Base-by-base conservation (phyloP, 768 basidiomycete species). In the Piloderma croceum region DNA sequence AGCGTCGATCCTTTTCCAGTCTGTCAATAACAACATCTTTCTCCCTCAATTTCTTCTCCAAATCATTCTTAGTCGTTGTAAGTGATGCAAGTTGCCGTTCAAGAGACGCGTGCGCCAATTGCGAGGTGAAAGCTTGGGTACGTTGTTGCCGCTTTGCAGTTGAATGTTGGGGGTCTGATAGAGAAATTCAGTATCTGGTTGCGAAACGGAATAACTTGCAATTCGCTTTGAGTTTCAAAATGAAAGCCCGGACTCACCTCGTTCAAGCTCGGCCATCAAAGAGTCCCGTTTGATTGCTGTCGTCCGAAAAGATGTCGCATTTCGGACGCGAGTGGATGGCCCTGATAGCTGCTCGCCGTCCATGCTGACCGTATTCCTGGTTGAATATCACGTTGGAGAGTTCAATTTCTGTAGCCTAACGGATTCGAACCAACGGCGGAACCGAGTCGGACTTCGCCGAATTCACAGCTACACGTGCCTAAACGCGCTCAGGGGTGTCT, bases 1-100 rank as follows among this genome's bases (percentile, higher is more conserved):
- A 86, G 13, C 82, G 64, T 25, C 85, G 64, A 52, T 90, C 87
- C 13, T 73, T 64, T 51, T 88, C 83, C 7, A 90, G 67, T 32
- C 77, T 63, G 31, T 84, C 83, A 20, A 89, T 71, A 18, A 63
- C 56, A 1, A 69, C 47, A 3, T 85, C 81, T 53, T 74, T 77
- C 58, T 88, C 81, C 23, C 79, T 68, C 3, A 88, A 62, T 54
- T 79, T 80, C 10, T 72, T 69, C 56, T 88, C 83, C 25, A 86
- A 62, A 25, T 86, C 81, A 17, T 74, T 59, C 46, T 78, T 79
- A 5, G 74, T 65, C 0, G 79, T 72, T 44, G 85, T 78, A 0
- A 76, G 69, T 3, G 79, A 64, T 7, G 77, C 61, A 2, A 89
- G 69, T 46, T 81, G 77, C n/a, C 86, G 65, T 51, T 88, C 83